Evolutionary conservation across 208 protist genomes (phyloP).

Genomic region (Wallacemonas sp.): DNA sequence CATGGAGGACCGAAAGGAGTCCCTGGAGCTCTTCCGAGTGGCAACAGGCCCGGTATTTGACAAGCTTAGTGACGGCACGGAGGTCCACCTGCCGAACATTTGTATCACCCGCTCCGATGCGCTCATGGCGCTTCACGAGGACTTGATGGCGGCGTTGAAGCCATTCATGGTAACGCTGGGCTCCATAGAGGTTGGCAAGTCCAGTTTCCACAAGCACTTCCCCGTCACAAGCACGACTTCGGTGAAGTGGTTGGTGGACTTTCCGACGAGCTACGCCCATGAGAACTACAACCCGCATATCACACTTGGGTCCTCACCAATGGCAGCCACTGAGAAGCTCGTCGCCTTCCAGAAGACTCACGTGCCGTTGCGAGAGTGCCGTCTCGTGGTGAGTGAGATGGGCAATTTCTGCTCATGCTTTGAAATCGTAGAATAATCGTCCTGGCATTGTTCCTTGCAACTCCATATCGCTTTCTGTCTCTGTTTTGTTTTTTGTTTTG

Average conservation of each 20-base stretch:
- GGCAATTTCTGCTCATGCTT: conserved; percentile 81
- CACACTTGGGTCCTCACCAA: conserved; percentile 63
- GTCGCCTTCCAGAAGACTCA: conserved; percentile 53
- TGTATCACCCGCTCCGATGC: conserved; percentile 37
- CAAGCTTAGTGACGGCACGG: conserved; percentile 29
- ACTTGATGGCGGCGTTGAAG: conserved; percentile 40
- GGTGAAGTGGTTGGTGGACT: conserved; percentile 60
- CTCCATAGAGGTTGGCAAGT: conserved; percentile 50
- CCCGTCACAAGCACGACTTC: conserved; percentile 32
- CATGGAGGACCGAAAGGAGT: conserved; percentile 33
- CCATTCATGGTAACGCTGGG: conserved; percentile 46
- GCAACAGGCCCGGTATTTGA: conserved; percentile 48
- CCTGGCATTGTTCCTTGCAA: too few relatives aligned
- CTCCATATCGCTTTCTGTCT: conserved; percentile 2
- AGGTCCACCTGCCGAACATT: conserved; percentile 61
- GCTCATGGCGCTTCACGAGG: conserved; percentile 53
- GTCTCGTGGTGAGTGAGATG: conserved; percentile 77
- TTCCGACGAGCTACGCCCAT: conserved; percentile 29
- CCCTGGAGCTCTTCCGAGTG: conserved; percentile 36
- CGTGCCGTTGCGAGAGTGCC: conserved; percentile 65
- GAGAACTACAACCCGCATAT: conserved; percentile 74
- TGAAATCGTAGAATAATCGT: conserved; percentile 60
- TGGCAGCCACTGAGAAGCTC: conserved; percentile 30
- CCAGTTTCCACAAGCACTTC: conserved; percentile 74
- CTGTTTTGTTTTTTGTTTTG: conserved; percentile 8